Conservation (phyloP, 495 filamentous ascomycete genomes). For the Pseudomonodictys pantanalensis region DNA sequence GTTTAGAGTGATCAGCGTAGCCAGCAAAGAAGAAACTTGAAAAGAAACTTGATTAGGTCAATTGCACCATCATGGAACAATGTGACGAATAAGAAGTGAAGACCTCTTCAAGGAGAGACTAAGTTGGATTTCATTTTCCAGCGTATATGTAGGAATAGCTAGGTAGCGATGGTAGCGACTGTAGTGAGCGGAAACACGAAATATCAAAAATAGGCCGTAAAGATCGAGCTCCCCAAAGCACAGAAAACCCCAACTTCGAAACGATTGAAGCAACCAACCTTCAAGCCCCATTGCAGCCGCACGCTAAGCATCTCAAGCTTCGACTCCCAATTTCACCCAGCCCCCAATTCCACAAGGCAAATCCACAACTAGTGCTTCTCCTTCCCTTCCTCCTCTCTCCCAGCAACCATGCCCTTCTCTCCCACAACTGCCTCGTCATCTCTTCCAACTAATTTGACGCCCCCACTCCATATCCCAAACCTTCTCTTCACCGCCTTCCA, state of each 20-base stretch:
- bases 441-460: conserved; percentile 7
- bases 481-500: conserved; percentile 38
- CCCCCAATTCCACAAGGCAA: too few relatives aligned
- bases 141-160: neutral
- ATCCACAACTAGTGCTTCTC: neutral
- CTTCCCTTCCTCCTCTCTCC: neutral
- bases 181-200: neutral
- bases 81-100: too few relatives aligned
- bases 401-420: neutral
- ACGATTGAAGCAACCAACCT: too few relatives aligned
- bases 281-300: too few relatives aligned
- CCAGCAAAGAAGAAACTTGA: too few relatives aligned
- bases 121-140: neutral
- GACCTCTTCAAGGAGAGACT: neutral
- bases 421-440: conserved; percentile 33
- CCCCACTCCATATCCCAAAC: conserved; percentile 32
- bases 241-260: too few relatives aligned
- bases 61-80: too few relatives aligned
- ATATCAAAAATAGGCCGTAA: neutral
- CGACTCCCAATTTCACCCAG: too few relatives aligned
- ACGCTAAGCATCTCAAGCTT: too few relatives aligned
- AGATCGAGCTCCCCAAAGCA: too few relatives aligned
- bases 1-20: too few relatives aligned
- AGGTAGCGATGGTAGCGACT: neutral
- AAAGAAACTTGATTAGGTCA: too few relatives aligned